Evolutionary conservation across 163 green algal genomes (phyloP).

Genomic region (Chlorella variabilis): DNA sequence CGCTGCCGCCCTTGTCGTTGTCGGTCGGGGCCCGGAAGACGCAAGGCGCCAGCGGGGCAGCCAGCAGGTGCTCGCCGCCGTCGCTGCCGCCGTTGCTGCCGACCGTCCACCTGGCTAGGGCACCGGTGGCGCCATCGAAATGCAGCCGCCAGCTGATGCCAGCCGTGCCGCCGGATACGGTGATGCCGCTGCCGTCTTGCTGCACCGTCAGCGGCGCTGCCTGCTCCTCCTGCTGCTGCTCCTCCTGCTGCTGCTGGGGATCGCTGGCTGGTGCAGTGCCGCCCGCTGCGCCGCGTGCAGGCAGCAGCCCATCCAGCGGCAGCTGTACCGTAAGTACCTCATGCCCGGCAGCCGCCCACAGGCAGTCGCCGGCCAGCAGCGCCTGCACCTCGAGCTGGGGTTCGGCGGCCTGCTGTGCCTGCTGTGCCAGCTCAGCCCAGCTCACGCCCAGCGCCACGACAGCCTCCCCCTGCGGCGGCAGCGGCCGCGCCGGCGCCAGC

Average conservation of each 20-base stretch:
- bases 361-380: slow-evolving; percentile 36
- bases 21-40: slow-evolving; percentile 91
- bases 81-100: neutral
- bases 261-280: neutral
- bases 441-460: slow-evolving; percentile 34
- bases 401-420: slow-evolving; percentile 37
- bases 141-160: slow-evolving; percentile 10
- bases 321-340: slow-evolving; percentile 42
- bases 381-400: slow-evolving; percentile 64
- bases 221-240: neutral
- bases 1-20: slow-evolving; percentile 90
- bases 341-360: slow-evolving; percentile 58
- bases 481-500: neutral
- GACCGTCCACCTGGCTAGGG: slow-evolving; percentile 14
- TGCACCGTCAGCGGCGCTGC: neutral
- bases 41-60: slow-evolving; percentile 59
- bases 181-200: neutral
- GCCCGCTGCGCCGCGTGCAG: neutral
- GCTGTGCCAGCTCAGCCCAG: slow-evolving; percentile 24
- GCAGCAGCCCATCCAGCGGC: neutral
- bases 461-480: slow-evolving; percentile 23
- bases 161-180: neutral
- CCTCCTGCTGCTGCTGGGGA: neutral
- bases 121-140: neutral
- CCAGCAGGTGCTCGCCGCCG: slow-evolving; percentile 51